Evolutionary conservation across 139 green algal genomes (phyloP).

Genomic region (Parachlorella kessleri): DNA sequence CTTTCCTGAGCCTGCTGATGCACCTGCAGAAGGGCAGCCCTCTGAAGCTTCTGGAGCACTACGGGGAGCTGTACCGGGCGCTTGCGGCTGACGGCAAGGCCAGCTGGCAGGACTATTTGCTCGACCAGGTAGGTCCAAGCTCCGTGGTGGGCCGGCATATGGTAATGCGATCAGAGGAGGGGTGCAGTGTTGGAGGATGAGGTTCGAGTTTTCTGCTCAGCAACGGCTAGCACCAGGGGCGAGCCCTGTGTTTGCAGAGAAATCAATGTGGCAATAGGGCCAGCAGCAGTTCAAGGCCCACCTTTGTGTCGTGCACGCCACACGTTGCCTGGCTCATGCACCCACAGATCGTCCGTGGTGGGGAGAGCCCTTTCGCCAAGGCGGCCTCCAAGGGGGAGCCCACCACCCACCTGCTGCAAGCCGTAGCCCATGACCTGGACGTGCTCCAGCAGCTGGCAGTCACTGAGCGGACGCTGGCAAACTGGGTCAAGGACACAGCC

Average conservation of each 20-base stretch:
- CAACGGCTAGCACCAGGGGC: no score
- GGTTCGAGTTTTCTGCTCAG: not conserved
- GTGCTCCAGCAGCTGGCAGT: conserved; percentile 33
- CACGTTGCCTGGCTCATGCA: no score
- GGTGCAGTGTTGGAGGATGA: not conserved
- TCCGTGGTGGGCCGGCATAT: not conserved
- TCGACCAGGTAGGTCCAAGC: conserved; percentile 9
- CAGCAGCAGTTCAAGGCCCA: no score
- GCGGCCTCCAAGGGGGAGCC: conserved; percentile 12
- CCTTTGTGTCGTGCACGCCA: no score
- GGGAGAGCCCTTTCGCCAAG: conserved; percentile 22
- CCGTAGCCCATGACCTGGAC: conserved; percentile 20
- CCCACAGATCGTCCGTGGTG: conserved; percentile 19
- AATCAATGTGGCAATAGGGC: no score
- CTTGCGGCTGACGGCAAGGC: conserved; percentile 2
- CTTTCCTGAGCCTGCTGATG: conserved; percentile 28
- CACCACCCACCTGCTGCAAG: not conserved
- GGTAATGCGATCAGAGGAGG: not conserved
- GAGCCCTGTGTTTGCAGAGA: no score
- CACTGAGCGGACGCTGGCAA: conserved; percentile 8
- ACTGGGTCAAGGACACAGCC: conserved; percentile 19
- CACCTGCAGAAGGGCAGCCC: conserved; percentile 15
- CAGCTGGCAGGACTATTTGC: conserved; percentile 18
- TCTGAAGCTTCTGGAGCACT: conserved; percentile 10
- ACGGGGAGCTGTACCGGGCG: conserved; percentile 7